Percentiles rank a stretch among this genome's conserved stretches.
phyloP scores from a whole-genome alignment of 495 filamentous ascomycete genomes.

The Pyrenula massariospora region DNA sequence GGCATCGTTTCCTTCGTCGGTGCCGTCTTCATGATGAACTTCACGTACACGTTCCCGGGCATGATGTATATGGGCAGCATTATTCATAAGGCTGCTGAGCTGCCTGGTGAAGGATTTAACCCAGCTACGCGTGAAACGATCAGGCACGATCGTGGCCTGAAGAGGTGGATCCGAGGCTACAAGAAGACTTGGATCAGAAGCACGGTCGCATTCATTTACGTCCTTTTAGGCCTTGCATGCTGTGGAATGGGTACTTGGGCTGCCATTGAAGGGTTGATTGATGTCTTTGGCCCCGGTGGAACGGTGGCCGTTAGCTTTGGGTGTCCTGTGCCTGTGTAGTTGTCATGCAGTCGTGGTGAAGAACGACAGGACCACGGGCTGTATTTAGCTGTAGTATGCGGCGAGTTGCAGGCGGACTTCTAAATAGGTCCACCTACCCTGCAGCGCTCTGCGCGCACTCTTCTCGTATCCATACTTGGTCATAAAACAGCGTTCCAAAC shows the following conservation, averaged over 20 bases:
- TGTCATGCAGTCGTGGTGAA: background rate
- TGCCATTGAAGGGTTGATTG: constrained; percentile 15
- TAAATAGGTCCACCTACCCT: background rate
- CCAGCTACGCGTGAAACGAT: constrained; percentile 23
- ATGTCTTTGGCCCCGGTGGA: constrained; percentile 15
- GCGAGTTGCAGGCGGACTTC: background rate
- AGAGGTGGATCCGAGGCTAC: constrained; percentile 19
- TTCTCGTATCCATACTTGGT: background rate
- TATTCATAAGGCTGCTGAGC: constrained; percentile 26
- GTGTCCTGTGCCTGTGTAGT: background rate
- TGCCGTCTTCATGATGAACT: constrained; percentile 18
- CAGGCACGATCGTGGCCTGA: constrained; percentile 22
- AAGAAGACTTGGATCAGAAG: constrained; percentile 14
- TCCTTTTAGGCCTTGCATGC: constrained; percentile 11
- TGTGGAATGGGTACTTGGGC: constrained; percentile 23
- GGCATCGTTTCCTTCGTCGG: constrained; percentile 26
- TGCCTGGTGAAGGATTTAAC: constrained; percentile 32
- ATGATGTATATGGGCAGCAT: constrained; percentile 28
- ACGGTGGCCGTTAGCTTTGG: constrained; percentile 2
- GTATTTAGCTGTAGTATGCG: background rate
- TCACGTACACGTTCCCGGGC: constrained; percentile 34
- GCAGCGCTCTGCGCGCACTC: background rate
- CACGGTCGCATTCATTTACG: constrained; percentile 13
- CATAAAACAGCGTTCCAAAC: background rate
- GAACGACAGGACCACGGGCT: background rate